Conservation (phyloP, 768 basidiomycete species). For the Lactarius psammicola region DNA sequence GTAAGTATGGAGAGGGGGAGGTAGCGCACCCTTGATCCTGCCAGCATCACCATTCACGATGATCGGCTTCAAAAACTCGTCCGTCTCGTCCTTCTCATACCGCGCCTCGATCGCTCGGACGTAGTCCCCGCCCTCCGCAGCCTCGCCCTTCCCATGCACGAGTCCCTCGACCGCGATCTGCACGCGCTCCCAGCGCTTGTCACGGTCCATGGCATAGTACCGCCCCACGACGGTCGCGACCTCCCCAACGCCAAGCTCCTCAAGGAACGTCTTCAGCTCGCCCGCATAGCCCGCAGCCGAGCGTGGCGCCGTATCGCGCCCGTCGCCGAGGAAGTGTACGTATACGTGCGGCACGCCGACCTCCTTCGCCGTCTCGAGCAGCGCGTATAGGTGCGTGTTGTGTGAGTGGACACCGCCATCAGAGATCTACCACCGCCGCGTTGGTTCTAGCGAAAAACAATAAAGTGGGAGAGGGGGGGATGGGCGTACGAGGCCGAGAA, state of each 20-base stretch:
- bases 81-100: conserved; percentile 84
- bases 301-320: conserved; percentile 88
- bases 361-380: conserved; percentile 89
- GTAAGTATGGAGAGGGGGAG: no score
- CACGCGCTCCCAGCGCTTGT: conserved; percentile 94
- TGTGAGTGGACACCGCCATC: conserved; percentile 98
- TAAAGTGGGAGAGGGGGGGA: background rate
- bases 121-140: conserved; percentile 56
- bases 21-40: conserved; percentile 67
- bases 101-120: conserved; percentile 68
- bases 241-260: conserved; percentile 75
- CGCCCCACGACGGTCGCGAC: conserved; percentile 84
- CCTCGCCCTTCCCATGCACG: conserved; percentile 56
- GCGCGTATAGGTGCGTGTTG: conserved; percentile 84
- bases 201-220: conserved; percentile 97
- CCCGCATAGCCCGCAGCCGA: conserved; percentile 76
- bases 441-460: conserved; percentile 9
- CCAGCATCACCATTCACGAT: conserved; percentile 79
- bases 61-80: conserved; percentile 95
- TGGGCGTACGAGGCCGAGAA: conserved; percentile 83
- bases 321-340: conserved; percentile 93
- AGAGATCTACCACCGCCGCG: conserved; percentile 58
- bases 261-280: conserved; percentile 73
- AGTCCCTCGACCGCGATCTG: conserved; percentile 88
- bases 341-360: conserved; percentile 80